Base-by-base conservation (phyloP, 352 stramenopile species). In the Aphanomyces cochlioides region DNA sequence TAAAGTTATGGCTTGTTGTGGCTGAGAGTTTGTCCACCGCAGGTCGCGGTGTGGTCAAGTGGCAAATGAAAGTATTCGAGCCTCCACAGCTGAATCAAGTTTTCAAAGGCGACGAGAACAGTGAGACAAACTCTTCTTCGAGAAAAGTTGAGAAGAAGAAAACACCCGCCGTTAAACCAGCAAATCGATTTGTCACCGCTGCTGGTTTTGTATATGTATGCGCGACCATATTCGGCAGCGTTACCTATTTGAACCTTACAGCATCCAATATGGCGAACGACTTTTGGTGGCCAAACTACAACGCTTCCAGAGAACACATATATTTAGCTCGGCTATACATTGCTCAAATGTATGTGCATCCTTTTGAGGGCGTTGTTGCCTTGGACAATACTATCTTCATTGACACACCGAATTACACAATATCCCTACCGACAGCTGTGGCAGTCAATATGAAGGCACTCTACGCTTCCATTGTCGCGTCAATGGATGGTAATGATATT, bases 261-360 rank as follows among this genome's bases (percentile, higher is more conserved):
- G 54, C 7, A 19, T 37, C 54, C 10, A 67, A 57, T 41, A 28
- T 67, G 36, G 60, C 60, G 19, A 67, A 67, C 21, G 60, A 67
- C 28, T 67, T 67, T 67, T 67, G 37, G 19, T 67, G 60, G 60
- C 15, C 39, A 15, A 21, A 8, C n/a, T 67, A 56, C 47, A 67
- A 67, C 28, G 28, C 28, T 28, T 28, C 28, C 28, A 28, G 28
- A 28, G 28, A 28, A 28, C 28, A 28, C 28, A 28, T 28, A 28
- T 28, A 28, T 28, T 28, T 58, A 57, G 28, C 47, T 41, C 60
- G 6, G 60, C 28, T 5, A 57, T 7, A 5, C 60, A 67, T 5
- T 36, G 38, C 5, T 67, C 21, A 36, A 17, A 56, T 28, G 60
- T 41, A 8, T 56, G 54, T 41, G 50, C 38, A 37, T 67, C 21